Base-by-base conservation (phyloP, 2,329 filamentous ascomycete genomes). In the Scedosporium dehoogii region DNA sequence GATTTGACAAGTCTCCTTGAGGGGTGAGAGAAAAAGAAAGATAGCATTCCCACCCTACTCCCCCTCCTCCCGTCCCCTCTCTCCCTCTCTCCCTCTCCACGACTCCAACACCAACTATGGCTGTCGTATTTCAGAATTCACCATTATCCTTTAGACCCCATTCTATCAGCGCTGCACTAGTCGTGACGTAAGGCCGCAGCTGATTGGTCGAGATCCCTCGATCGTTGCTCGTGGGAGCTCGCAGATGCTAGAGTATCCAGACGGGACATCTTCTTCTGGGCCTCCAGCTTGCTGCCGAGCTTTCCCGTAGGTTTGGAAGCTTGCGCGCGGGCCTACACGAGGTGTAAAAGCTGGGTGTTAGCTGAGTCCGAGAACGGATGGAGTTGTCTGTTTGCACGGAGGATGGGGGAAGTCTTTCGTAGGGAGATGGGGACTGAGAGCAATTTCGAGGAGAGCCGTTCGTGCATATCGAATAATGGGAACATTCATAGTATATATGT, bases 251-350 rank as follows among this genome's bases (percentile, higher is more conserved):
- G 76, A 1, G 85, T 86, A 64, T 88, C 85, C 33, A 76, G 79
- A 61, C 85, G 81, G 7, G 88, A 91, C 76, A 90, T 85, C 68
- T 84, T 86, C 76, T 89, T 90, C 75, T 96, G 89, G 42, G 86
- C 86, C 62, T 87, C 83, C 14, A 96, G 78, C 70, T 92, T 86
- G 38, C 80, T 76, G 41, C 83, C 82, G 12, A 96, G 79, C 71
- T 91, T 92, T 16, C 90, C 86, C 68, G 85, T 85, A 57, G 76
- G 76, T 74, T 78, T 85, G 64, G 74, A 76, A 57, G 80, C 72
- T 41, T 86, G 84, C 21, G 85, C 86, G 66, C 90, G 83, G 71
- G 87, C 86, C 89, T 92, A 67, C 58, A 63, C 44, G 58, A 48
- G 44, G 25, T 27, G 16, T 10, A 38, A 12, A 25, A 18, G 62